Conservation (phyloP, 2,329 filamentous ascomycete genomes). For the Alternaria postmessia region DNA sequence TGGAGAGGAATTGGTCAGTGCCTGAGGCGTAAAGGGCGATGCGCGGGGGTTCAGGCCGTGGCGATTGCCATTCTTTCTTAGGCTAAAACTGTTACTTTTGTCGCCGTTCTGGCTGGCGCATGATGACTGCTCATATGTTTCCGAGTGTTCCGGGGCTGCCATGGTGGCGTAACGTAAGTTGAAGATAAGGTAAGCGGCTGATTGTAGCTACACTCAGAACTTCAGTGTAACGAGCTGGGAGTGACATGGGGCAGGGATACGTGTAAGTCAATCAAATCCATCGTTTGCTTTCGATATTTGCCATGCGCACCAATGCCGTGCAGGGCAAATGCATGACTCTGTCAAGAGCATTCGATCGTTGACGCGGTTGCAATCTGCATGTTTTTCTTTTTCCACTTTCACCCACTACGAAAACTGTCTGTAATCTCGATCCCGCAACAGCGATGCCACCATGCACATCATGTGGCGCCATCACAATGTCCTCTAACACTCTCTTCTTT, state of each 20-base stretch:
- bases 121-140: not conserved
- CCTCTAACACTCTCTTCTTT: no score
- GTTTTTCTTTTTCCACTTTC: no score
- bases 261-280: not conserved
- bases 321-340: not conserved
- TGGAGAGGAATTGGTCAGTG: not conserved
- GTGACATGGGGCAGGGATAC: not conserved
- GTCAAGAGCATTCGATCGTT: not conserved
- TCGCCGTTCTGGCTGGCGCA: not conserved
- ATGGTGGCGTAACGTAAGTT: not conserved
- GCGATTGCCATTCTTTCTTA: not conserved
- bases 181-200: not conserved
- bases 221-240: not conserved
- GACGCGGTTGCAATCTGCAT: no score
- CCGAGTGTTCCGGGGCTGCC: not conserved
- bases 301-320: not conserved
- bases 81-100: not conserved
- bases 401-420: no score
- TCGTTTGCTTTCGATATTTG: not conserved
- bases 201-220: not conserved
- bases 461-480: no score
- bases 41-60: not conserved
- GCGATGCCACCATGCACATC: no score
- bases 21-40: not conserved
- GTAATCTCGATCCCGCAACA: no score